Evolutionary conservation across 2,329 filamentous ascomycete species (phyloP).

Genomic region (Diaporthe sp.): DNA sequence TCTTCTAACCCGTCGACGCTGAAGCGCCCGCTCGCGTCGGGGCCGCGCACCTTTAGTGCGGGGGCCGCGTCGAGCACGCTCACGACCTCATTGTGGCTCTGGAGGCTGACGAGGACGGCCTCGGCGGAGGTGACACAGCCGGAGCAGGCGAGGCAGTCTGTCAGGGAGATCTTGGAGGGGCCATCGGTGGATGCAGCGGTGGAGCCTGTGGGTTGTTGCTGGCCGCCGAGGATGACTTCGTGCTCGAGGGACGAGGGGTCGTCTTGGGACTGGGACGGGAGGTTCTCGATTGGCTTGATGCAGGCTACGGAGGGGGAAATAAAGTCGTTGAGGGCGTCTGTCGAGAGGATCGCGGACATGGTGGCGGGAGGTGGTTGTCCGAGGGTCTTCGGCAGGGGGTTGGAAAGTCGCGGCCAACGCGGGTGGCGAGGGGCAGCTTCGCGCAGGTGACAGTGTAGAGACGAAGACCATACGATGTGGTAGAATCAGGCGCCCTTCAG

Average conservation of each 20-base stretch:
- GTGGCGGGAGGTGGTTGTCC: slow-evolving; percentile 40
- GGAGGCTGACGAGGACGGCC: slow-evolving; percentile 93
- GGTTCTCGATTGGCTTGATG: slow-evolving; percentile 95
- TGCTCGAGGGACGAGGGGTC: slow-evolving; percentile 61
- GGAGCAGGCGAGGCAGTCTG: slow-evolving; percentile 96
- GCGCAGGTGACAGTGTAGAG: neutral
- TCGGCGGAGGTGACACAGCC: slow-evolving; percentile 98
- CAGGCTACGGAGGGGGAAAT: slow-evolving; percentile 97
- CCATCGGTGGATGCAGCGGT: slow-evolving; percentile 63
- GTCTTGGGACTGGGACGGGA: slow-evolving; percentile 72
- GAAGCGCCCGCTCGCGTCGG: slow-evolving; percentile 46
- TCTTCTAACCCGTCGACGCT: slow-evolving; percentile 64
- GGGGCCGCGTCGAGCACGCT: slow-evolving; percentile 79
- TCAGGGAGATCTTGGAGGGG: slow-evolving; percentile 92
- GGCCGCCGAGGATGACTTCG: slow-evolving; percentile 95
- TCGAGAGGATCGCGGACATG: slow-evolving; percentile 98
- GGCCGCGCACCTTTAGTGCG: slow-evolving; percentile 52
- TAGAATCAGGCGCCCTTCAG: neutral
- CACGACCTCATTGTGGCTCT: slow-evolving; percentile 93
- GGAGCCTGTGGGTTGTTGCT: slow-evolving; percentile 66
- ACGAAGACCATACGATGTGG: slow-evolving; percentile 13
- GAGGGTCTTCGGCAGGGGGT: neutral
- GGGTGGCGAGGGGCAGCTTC: slow-evolving; percentile 16
- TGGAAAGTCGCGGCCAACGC: neutral
- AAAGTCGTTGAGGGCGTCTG: slow-evolving; percentile 98